Evolutionary conservation across 1,284 basidiomycete genomes (phyloP), one percentile per base, ranked within the genome.

Genomic region (Tetrapyrgos nigripes): DNA sequence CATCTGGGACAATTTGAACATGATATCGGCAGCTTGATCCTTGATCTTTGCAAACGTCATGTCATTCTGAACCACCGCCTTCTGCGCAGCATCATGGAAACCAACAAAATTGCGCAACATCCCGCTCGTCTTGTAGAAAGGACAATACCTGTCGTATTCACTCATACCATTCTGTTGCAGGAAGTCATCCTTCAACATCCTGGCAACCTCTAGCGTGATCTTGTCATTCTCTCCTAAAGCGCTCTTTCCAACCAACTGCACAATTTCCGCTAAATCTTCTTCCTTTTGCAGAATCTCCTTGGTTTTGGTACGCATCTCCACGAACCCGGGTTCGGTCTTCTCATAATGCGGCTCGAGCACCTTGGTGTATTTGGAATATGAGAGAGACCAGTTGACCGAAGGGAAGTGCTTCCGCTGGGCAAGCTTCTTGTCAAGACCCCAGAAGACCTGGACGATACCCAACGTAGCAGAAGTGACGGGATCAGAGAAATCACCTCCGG

Each of bases 241-340:
- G 69, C 91, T 94, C 84, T 99, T 99, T 63, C 97, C 97, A 68
- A 99, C 97, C 11, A 99, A 84, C 76, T 99, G 97, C 46, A 99
- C 97, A 69, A 99, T 99, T 77, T 99, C 97, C 1, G 97, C 95
- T 45, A 99, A 85, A 69, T 99, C 97, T 69, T 96, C 93, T 76
- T 99, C 97, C 80, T 99, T 98, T 76, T 99, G 97, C 62, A 99
- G 79, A 65, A 99, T 96, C 78, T 96, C 94, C 79, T 97, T 98
- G 54, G 95, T 94, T 67, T 90, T 91, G 58, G 89, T 91, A 54
- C 97, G 94, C 62, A 96, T 81, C 66, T 96, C 91, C 53, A 98
- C 87, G 75, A 99, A 99, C 40, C 95, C 97, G 1, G 96, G 93
- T 70, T 95, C 90, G 50, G 89, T 88, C 59, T 85, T 81, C 76